phyloP scores from a whole-genome alignment of 257 asterid genomes.

The Solanum piurae region DNA sequence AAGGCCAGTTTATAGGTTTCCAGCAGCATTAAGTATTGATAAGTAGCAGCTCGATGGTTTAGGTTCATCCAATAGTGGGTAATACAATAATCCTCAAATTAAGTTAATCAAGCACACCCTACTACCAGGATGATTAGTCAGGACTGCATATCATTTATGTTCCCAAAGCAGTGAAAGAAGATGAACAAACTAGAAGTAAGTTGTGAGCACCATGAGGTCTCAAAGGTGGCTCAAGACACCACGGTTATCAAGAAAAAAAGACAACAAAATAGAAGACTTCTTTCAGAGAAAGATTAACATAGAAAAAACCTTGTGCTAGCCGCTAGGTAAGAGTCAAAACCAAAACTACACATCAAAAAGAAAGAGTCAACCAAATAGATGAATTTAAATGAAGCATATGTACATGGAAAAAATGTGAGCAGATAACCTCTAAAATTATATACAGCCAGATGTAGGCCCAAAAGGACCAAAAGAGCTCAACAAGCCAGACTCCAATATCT shows the following conservation, averaged over 20 bases:
- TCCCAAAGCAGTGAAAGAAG: background rate
- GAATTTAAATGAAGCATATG: background rate
- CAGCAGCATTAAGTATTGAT: background rate
- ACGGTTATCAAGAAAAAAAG: background rate
- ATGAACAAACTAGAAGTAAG: background rate
- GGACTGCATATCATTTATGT: background rate
- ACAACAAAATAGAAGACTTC: background rate
- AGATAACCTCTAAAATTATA: conserved; percentile 64
- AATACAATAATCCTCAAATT: background rate
- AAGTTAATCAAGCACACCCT: background rate
- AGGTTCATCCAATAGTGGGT: background rate
- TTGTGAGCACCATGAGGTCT: background rate
- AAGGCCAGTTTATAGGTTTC: background rate
- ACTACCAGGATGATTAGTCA: background rate
- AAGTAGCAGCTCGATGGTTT: background rate
- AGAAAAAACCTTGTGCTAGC: background rate
- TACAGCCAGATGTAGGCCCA: conserved; percentile 99
- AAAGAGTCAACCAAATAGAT: background rate
- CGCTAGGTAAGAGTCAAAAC: background rate
- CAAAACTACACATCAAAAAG: background rate
- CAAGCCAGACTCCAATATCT: conserved; percentile 90
- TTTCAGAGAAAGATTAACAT: background rate
- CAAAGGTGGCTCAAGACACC: background rate
- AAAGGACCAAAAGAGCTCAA: conserved; percentile 96
- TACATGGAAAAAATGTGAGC: background rate